Base-by-base conservation (phyloP, 1,284 basidiomycete species). In the Heterobasidion irregulare region DNA sequence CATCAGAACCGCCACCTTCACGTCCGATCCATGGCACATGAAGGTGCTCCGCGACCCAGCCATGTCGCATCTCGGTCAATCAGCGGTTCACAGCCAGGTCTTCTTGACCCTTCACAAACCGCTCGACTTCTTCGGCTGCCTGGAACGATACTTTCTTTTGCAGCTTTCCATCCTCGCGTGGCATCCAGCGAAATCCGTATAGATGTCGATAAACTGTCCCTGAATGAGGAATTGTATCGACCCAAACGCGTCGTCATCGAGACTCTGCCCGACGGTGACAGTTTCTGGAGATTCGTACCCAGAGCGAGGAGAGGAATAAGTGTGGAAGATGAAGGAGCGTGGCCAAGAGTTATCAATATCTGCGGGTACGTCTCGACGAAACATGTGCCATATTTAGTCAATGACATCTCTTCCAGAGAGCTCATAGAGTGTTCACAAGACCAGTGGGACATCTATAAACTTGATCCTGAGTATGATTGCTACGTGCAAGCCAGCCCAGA, bases 391-490 rank as follows among this genome's bases (percentile, higher is more conserved):
- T 50, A 15, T 47, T 13, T 38, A 50, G 16, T 47, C 12, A 36
- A 49, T 52, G 16, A 6, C 26, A 26, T 26, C 26, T 58, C 33
- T 52, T 43, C 46, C 60, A 86, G 83, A 3, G 70, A 79, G 69
- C 66, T 70, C 7, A 68, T 77, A 47, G 65, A 77, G 56, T 77
- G 77, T 62, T 78, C 78, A 34, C 82, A 85, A 64, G 86, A 89
- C 44, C 86, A 89, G 65, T 90, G 88, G 88, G 88, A 90, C 58
- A 82, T 89, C 41, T 84, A 89, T 70, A 90, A 89, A 65, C 75
- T 90, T 12, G 88, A 90, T 62, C 79, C 82, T 1, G 66, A 68
- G 16, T 90, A 88, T 61, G 75, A 80, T 34, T 90, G 88, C 62
- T 68, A 71, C 56, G 79, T 89, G 6, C 76, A 71, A 7, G 64